Conservation (phyloP, 371 early-diverging fungal species). For the Funneliformis caledonium region DNA sequence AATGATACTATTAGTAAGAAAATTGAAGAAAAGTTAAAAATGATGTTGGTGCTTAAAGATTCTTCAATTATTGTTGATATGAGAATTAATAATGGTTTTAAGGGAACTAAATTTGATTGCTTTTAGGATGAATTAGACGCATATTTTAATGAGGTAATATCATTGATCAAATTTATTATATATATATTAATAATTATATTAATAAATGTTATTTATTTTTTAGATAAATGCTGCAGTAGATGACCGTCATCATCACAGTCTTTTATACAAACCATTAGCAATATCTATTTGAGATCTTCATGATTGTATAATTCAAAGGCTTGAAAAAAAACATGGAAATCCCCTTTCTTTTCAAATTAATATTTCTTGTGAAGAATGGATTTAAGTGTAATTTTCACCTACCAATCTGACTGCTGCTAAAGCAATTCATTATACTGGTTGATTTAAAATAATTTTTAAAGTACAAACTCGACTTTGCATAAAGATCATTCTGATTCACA, state of each 20-base stretch:
- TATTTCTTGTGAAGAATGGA: not conserved
- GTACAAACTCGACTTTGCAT: not conserved
- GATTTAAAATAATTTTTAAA: slow-evolving; percentile 4
- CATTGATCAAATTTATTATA: not conserved
- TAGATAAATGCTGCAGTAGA: not conserved
- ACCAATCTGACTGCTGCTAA: not conserved
- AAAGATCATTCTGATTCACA: not conserved
- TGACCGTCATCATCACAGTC: not conserved
- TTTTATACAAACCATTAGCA: not conserved
- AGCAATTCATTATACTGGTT: not conserved
- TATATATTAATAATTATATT: too few species aligned
- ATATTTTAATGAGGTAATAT: not conserved
- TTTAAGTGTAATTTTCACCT: not conserved
- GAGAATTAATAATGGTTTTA: not conserved
- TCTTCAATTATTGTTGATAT: not conserved
- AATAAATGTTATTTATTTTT: too few species aligned
- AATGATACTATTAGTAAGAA: not conserved
- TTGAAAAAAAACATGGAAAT: not conserved
- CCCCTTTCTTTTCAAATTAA: not conserved
- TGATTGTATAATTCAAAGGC: not conserved
- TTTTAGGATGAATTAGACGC: not conserved
- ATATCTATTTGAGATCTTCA: not conserved
- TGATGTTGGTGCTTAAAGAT: not conserved
- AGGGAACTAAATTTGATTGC: not conserved
- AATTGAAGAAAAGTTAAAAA: not conserved